These are phyloP conservation scores for Cercospora sesami DNA, from an alignment of 2,329 filamentous ascomycete species.

Conservation along the genomic window DNA sequence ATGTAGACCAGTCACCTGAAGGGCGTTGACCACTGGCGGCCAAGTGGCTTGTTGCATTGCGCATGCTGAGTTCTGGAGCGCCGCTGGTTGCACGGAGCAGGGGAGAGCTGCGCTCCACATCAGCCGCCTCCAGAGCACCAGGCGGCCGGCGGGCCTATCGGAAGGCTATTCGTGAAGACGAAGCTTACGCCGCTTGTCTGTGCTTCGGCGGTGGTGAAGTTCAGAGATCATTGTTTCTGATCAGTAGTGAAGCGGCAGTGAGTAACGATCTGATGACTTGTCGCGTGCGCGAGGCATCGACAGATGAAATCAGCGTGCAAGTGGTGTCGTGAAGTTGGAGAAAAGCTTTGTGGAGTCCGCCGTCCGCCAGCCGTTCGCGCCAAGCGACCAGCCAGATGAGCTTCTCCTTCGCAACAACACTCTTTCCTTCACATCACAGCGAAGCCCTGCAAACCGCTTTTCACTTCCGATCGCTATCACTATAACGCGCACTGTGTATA, in stretches of 20 bases:
- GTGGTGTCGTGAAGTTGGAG: neutral
- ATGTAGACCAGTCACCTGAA: neutral
- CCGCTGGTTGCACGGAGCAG: neutral
- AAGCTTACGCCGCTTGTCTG: neutral
- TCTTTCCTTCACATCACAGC: neutral
- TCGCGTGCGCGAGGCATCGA: neutral
- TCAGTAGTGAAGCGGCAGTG: neutral
- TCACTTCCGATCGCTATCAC: neutral
- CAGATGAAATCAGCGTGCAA: neutral
- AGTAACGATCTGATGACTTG: neutral
- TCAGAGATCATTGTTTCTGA: neutral
- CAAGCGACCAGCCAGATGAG: neutral
- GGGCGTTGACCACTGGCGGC: neutral
- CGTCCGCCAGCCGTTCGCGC: neutral
- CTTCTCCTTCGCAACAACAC: neutral
- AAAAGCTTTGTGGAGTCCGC: neutral
- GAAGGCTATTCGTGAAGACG: neutral
- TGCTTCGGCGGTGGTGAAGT: neutral
- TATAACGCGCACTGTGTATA: neutral
- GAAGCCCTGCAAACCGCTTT: neutral
- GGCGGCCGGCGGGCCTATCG: neutral
- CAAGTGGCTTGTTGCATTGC: neutral
- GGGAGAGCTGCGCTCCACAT: constrained; percentile 4
- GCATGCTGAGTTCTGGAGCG: neutral
- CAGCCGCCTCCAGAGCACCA: neutral